Evolutionary conservation across 129 eudicot species (phyloP), one percentile per base, ranked within the genome.

Genomic region (Lactuca sativa): DNA sequence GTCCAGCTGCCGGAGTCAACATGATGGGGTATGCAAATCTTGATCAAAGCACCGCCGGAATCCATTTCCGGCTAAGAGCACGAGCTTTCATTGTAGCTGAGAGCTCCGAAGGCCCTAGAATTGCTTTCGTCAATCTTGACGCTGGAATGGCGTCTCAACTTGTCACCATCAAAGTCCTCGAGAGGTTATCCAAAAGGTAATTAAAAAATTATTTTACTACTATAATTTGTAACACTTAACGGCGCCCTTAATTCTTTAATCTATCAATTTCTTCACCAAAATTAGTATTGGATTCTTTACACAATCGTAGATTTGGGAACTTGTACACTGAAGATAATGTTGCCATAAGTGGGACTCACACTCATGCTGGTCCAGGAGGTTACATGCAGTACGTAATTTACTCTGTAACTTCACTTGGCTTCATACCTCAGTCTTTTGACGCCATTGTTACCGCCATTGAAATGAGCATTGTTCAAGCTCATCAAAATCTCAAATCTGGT

Each of bases 281-380:
- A 44, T 4, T 0, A 0, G 55, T 64, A 21, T 21, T 41, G 55
- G 36, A 30, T 52, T 7, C 25, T 9, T 4, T 13, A 44, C 30
- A 5, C 41, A 70, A 30, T 77, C 43, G 44, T 69, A 87, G 95
- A 80, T 87, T 76, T 71, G 95, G 95, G 63, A 70, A 82, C 1
- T 62, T 87, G 69, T 87, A 87, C 83, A 87, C 32, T 1, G 86
- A 87, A 40, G 85, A 82, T 13, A 87, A 84, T 15, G 76, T 87
- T 34, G 95, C 95, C 1, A 87, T 87, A 62, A 84, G 95, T 74
- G 95, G 95, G 38, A 87, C 84, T 7, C 90, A 87, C 60, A 87
- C 87, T n/a, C 87, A 87, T 87, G 87, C 90, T 69, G 95, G 95
- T 65, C 93, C 89, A 61, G 89, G 89, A 69, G 93, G 93, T 15